These are phyloP conservation scores for Corchorus olitorius DNA, from an alignment of 345 rosid genomes.

Conservation along the genomic window DNA sequence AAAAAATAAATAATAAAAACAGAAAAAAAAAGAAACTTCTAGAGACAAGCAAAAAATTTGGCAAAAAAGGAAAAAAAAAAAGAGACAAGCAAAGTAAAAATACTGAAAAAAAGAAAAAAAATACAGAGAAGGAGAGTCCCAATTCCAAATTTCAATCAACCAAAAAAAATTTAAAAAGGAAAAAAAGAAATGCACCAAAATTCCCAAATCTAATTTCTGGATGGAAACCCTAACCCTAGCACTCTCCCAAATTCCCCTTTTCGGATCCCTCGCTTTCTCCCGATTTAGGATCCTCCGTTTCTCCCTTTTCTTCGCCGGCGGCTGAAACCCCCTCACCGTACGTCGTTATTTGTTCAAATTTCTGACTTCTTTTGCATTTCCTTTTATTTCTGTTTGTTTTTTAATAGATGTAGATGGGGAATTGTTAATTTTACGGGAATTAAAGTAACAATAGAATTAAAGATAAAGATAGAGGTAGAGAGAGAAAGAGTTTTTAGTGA, in stretches of 20 bases:
- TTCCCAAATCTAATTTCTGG: slow-evolving; percentile 61
- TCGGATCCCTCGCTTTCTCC: slow-evolving; percentile 36
- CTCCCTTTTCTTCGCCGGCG: slow-evolving; percentile 27
- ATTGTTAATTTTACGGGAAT: slow-evolving; percentile 17
- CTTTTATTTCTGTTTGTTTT: background rate
- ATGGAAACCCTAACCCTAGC: slow-evolving; percentile 63
- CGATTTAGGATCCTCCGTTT: slow-evolving; percentile 45
- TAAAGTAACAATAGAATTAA: background rate
- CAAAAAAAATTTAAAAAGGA: background rate
- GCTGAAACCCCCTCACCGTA: slow-evolving; percentile 5
- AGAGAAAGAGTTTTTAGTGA: slow-evolving; percentile 24
- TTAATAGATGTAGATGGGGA: slow-evolving; percentile 3
- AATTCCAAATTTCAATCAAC: background rate
- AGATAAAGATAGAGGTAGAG: slow-evolving; percentile 20
- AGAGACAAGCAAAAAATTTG: background rate
- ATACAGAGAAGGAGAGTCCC: background rate
- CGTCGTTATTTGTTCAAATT: background rate
- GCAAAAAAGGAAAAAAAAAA: no score
- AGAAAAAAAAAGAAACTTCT: background rate
- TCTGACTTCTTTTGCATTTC: background rate
- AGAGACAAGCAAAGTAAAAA: no score
- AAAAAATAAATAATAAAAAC: no score
- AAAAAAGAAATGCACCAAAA: slow-evolving; percentile 22
- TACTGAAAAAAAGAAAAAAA: no score
- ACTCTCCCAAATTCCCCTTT: slow-evolving; percentile 33